Conservation (phyloP, 345 rosid genomes). For the Kernera saxatilis region DNA sequence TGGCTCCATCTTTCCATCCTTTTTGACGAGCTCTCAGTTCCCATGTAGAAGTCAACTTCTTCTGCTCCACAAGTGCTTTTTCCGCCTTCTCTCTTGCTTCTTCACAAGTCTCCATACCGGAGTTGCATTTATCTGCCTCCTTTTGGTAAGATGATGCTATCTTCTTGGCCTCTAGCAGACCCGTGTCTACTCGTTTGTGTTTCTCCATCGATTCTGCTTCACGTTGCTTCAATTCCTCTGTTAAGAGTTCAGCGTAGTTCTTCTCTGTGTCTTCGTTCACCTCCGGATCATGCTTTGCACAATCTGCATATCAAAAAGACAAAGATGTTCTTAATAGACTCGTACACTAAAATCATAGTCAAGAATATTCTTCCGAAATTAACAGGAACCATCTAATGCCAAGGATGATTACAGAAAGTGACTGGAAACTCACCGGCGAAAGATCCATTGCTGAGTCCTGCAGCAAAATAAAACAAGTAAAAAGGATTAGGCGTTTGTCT, state of each 20-base stretch:
- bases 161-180: constrained; percentile 94
- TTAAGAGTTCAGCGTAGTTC: constrained; percentile 68
- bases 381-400: not conserved
- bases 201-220: constrained; percentile 77
- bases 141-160: constrained; percentile 84
- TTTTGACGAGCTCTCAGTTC: constrained; percentile 76
- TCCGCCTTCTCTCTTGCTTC: constrained; percentile 91
- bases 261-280: constrained; percentile 77
- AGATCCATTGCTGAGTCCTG: constrained; percentile 69
- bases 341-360: not conserved
- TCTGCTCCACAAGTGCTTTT: constrained; percentile 59
- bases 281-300: constrained; percentile 80
- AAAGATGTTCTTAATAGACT: not conserved
- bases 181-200: constrained; percentile 66
- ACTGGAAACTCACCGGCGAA: constrained; percentile 47
- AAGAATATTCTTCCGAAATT: not conserved
- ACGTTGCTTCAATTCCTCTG: constrained; percentile 76
- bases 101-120: constrained; percentile 98
- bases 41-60: constrained; percentile 71
- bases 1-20: constrained; percentile 76
- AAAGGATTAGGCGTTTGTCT: not conserved
- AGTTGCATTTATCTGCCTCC: constrained; percentile 96
- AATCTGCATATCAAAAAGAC: constrained; percentile 35
- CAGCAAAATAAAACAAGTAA: constrained; percentile 19
- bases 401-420: not conserved